Base-by-base conservation (phyloP, 2,329 filamentous ascomycete genomes). In the Aspergillus sp. region DNA sequence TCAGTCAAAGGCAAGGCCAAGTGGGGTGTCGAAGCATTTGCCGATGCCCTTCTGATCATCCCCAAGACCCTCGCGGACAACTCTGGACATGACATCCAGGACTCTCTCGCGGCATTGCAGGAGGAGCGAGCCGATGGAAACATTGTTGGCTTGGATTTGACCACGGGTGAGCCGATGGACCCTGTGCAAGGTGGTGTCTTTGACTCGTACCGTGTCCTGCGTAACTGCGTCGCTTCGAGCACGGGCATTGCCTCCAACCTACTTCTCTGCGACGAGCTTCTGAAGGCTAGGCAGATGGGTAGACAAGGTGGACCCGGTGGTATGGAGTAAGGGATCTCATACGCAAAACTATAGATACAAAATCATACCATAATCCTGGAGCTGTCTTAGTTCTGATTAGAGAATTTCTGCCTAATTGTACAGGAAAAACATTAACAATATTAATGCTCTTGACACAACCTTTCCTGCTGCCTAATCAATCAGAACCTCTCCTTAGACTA, bases 21-120 rank as follows among this genome's bases (percentile, higher is more conserved):
- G 82, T 97, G 88, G 85, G 95, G 95, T 76, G 93, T 99, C 7
- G 87, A 90, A 68, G 95, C 95, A 7, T 99, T 99, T 77, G 92
- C 95, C 7, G 94, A 99, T 79, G 94, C 95, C 57, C 85, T 99
- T 50, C 84, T 99, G 65, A 85, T 99, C 72, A 98, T 99, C 73
- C 95, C 95, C 72, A 99, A 99, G 87, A 98, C 93, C 2, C 85
- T 99, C 66, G 95, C 95, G 50, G 93, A 93, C 68, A 99, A 99
- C 75, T 92, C 92, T 56, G 95, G 95, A 63, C 93, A 97, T 72
- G 95, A 99, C 74, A 92, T 99, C 65, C 95, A 99, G 80, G 95
- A 99, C 81, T 90, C 93, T 68, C 83, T 99, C 74, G 93, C 93
- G 56, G 86, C 86, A 46, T 83, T 99, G 61, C 91, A 96, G 76